Conservation (phyloP, 2,329 filamentous ascomycete species). For the Alternaria sp. region DNA sequence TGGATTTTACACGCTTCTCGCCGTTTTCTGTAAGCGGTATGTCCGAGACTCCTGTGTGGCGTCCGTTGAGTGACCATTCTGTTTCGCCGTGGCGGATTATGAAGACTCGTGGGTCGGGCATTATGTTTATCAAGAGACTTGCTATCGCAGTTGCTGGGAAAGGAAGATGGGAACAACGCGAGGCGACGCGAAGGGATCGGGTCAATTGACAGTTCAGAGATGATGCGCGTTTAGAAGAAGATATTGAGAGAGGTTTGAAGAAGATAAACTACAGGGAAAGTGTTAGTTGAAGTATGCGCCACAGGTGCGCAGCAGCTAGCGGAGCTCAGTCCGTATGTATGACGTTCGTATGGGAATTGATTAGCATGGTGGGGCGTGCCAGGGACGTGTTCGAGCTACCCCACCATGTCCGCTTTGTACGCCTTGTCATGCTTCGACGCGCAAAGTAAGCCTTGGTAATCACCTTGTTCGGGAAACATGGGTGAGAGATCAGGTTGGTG, state of each 20-base stretch:
- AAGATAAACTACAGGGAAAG: neutral
- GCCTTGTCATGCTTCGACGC: slow-evolving; percentile 12
- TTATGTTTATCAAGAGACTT: slow-evolving; percentile 15
- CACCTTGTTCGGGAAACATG: slow-evolving; percentile 1
- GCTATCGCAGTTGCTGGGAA: neutral
- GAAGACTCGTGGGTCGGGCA: slow-evolving; percentile 60
- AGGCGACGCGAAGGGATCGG: neutral
- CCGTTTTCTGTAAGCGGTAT: slow-evolving; percentile 84
- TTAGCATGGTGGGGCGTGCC: slow-evolving; percentile 31
- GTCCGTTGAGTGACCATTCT: slow-evolving; percentile 87
- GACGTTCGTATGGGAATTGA: slow-evolving; percentile 18
- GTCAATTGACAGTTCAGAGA: neutral
- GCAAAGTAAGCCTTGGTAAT: slow-evolving; percentile 29
- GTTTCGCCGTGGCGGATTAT: slow-evolving; percentile 86
- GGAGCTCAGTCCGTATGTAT: slow-evolving; percentile 16
- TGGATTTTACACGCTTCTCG: slow-evolving; percentile 62
- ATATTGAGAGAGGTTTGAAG: neutral
- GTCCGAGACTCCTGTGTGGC: slow-evolving; percentile 82
- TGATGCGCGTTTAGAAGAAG: neutral
- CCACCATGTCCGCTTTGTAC: slow-evolving; percentile 5
- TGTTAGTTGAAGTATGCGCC: neutral
- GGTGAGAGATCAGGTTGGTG: neutral
- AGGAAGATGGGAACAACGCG: neutral
- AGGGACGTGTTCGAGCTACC: slow-evolving; percentile 14
- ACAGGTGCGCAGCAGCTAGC: slow-evolving; percentile 9